Evolutionary conservation across 2,329 filamentous ascomycete species (phyloP).

Genomic region (Pseudogymnoascus sp.): DNA sequence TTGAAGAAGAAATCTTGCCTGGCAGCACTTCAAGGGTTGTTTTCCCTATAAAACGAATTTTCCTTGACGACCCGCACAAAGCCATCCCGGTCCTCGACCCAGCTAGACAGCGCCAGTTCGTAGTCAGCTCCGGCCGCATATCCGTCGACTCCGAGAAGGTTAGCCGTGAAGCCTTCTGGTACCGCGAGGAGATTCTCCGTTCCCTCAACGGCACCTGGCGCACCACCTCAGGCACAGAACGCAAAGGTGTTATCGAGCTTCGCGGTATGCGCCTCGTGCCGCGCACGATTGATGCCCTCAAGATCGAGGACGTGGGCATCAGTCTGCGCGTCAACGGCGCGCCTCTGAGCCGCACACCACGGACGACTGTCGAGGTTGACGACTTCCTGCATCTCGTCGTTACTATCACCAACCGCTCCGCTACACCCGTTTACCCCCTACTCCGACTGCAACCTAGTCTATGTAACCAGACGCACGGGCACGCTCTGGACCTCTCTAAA

Average conservation of each 20-base stretch:
- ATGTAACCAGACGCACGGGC: constrained; percentile 51
- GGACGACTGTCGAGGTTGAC: constrained; percentile 37
- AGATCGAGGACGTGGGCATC: constrained; percentile 68
- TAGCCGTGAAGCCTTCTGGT: constrained; percentile 83
- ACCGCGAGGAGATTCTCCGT: constrained; percentile 70
- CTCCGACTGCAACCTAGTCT: constrained; percentile 70
- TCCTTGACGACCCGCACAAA: constrained; percentile 66
- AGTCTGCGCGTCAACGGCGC: constrained; percentile 42
- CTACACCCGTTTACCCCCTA: constrained; percentile 58
- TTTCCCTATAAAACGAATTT: constrained; percentile 66
- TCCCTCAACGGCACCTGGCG: constrained; percentile 64
- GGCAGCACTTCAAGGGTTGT: constrained; percentile 66
- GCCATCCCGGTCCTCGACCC: constrained; percentile 74
- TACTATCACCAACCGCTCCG: constrained; percentile 65
- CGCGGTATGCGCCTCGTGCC: constrained; percentile 63
- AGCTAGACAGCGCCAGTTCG: constrained; percentile 80
- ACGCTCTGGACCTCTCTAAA: constrained; percentile 72
- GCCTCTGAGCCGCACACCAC: constrained; percentile 14
- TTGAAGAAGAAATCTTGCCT: constrained; percentile 48
- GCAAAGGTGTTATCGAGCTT: constrained; percentile 64
- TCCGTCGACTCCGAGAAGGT: constrained; percentile 71
- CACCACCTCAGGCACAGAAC: constrained; percentile 38
- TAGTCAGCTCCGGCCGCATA: constrained; percentile 72
- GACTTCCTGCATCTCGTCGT: constrained; percentile 62
- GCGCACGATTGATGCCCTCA: constrained; percentile 76